Evolutionary conservation across 371 early-diverging fungal species (phyloP).

Genomic region (Mucor racemosus): DNA sequence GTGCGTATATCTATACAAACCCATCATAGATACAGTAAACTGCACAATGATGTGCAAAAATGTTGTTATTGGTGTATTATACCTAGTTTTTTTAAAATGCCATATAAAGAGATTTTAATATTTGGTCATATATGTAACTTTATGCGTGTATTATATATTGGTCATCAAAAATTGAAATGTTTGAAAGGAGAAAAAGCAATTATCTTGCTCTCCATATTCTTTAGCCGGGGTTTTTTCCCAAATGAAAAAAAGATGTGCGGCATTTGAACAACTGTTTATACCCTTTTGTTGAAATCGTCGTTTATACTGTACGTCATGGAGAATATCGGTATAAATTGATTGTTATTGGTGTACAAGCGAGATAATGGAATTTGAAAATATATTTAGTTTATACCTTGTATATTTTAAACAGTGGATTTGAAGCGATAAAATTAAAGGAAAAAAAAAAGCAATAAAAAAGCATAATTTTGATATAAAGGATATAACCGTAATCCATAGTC

Average conservation of each 20-base stretch:
- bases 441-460: slow-evolving; percentile 8
- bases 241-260: slow-evolving; percentile 3
- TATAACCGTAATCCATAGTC: slow-evolving; percentile 4
- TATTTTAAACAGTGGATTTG: not conserved
- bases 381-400: slow-evolving; percentile 6
- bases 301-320: slow-evolving; percentile 18
- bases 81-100: not conserved
- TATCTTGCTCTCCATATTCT: slow-evolving; percentile 1
- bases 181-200: not conserved
- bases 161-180: slow-evolving; percentile 7
- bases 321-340: slow-evolving; percentile 7
- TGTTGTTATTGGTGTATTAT: not conserved
- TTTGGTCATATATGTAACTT: not conserved
- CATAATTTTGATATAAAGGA: slow-evolving; percentile 4
- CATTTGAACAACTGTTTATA: slow-evolving; percentile 17
- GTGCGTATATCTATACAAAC: not conserved
- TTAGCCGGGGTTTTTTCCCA: slow-evolving; percentile 7
- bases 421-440: not conserved
- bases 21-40: not conserved
- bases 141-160: slow-evolving; percentile 1
- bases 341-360: slow-evolving; percentile 10
- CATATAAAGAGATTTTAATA: not conserved
- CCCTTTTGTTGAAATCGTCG: slow-evolving; percentile 8
- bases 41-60: not conserved
- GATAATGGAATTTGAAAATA: slow-evolving; percentile 9